phyloP scores from a whole-genome alignment of 129 eudicot genomes.

The Helichrysum umbraculigerum region DNA sequence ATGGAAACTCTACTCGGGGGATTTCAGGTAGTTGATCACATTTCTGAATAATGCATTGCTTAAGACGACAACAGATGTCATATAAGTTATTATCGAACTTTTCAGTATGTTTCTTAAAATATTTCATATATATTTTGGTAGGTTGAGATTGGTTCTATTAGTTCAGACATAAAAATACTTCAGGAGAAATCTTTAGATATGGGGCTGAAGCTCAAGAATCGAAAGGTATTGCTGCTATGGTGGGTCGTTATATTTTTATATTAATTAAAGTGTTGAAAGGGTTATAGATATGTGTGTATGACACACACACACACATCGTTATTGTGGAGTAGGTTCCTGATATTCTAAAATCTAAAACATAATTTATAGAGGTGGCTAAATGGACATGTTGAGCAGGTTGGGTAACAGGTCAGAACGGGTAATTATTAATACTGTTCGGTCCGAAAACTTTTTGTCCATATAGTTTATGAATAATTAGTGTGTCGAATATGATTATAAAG shows the following conservation, averaged over 20 bases:
- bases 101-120: constrained; percentile 12
- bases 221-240: constrained; percentile 62
- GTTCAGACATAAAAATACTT: constrained; percentile 94
- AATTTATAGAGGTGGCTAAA: background rate
- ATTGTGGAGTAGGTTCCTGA: constrained; percentile 14
- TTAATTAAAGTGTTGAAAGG: background rate
- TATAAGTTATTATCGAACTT: constrained; percentile 3
- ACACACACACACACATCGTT: background rate
- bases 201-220: constrained; percentile 97
- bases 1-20: constrained; percentile 96
- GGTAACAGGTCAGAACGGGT: background rate
- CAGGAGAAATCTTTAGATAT: constrained; percentile 98
- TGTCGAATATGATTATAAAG: background rate
- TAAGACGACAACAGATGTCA: background rate
- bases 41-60: background rate
- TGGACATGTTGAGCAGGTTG: background rate
- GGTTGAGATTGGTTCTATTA: constrained; percentile 97
- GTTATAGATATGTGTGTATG: background rate
- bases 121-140: constrained; percentile 26
- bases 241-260: background rate
- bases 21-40: constrained; percentile 68
- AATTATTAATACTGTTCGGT: background rate
- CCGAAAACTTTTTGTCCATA: background rate
- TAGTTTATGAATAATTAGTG: background rate
- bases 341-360: background rate